Percentiles rank a stretch among this genome's conserved stretches.
Evolutionary conservation across 2,329 filamentous ascomycete genomes (phyloP).

Genomic region (Penicillium frequentans): DNA sequence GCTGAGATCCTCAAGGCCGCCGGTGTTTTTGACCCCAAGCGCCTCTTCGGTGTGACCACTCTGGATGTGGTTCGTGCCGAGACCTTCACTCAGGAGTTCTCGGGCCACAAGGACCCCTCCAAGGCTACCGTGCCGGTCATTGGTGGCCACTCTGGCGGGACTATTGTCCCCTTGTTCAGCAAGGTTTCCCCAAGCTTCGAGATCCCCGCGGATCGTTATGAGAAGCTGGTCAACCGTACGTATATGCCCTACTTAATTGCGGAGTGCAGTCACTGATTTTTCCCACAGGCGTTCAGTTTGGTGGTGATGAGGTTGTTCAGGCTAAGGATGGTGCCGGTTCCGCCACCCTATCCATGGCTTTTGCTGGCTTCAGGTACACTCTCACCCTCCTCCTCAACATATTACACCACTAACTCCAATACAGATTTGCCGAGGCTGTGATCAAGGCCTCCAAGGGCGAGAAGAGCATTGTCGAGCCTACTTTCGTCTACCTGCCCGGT

Average conservation of each 20-base stretch:
- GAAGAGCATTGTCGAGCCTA: conserved; percentile 90
- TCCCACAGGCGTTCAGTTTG: conserved; percentile 76
- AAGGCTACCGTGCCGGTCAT: conserved; percentile 88
- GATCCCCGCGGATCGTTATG: conserved; percentile 87
- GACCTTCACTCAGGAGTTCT: conserved; percentile 88
- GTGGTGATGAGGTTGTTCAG: conserved; percentile 95
- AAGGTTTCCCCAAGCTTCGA: conserved; percentile 75
- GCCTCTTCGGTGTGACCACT: conserved; percentile 97
- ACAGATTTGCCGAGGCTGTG: conserved; percentile 88
- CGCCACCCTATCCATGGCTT: conserved; percentile 91
- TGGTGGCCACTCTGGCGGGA: conserved; percentile 96
- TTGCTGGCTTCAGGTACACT: conserved; percentile 82
- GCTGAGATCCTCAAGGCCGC: conserved; percentile 95
- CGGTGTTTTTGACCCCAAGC: conserved; percentile 90
- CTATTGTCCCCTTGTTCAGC: conserved; percentile 97
- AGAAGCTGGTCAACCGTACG: conserved; percentile 80
- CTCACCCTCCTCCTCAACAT: conserved; percentile 4
- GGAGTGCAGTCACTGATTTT: not conserved
- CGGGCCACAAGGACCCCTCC: conserved; percentile 77
- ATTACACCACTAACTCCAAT: conserved; percentile 9
- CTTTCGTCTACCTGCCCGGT: conserved; percentile 92
- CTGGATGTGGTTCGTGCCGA: conserved; percentile 97
- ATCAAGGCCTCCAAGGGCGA: conserved; percentile 85
- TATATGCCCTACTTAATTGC: conserved; percentile 8
- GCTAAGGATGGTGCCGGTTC: conserved; percentile 91